Conservation (phyloP, 1,284 basidiomycete species). For the Lentinula novae-zelandiae region DNA sequence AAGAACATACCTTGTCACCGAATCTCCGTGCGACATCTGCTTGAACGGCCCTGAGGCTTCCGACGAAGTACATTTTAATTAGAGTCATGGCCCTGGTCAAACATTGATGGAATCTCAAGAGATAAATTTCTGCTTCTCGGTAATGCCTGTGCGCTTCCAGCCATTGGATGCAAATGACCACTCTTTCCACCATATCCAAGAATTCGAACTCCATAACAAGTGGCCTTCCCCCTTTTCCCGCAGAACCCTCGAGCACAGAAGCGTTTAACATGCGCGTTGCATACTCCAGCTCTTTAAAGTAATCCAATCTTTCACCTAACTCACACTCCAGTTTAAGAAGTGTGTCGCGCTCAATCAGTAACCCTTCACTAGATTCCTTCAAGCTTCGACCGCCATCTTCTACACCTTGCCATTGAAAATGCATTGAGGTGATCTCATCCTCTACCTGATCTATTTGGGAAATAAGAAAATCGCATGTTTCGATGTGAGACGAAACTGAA, state of each 20-base stretch:
- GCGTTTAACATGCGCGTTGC: constrained; percentile 90
- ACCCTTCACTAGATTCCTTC: constrained; percentile 85
- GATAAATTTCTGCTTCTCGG: constrained; percentile 86
- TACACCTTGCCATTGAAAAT: constrained; percentile 78
- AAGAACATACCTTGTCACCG: constrained; percentile 57
- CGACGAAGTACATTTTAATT: constrained; percentile 92
- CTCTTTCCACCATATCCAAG: constrained; percentile 88
- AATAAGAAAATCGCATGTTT: constrained; percentile 70
- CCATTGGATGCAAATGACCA: constrained; percentile 90
- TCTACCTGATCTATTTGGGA: constrained; percentile 71
- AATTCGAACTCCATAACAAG: constrained; percentile 88
- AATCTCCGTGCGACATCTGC: constrained; percentile 72
- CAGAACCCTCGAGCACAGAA: constrained; percentile 40
- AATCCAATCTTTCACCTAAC: constrained; percentile 75
- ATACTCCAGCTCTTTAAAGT: constrained; percentile 88
- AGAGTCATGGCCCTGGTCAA: constrained; percentile 94
- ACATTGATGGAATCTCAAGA: constrained; percentile 92
- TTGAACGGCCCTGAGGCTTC: constrained; percentile 71
- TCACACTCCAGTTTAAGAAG: constrained; percentile 76
- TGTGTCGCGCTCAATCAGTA: constrained; percentile 85
- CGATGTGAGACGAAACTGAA: constrained; percentile 68
- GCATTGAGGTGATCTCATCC: constrained; percentile 73
- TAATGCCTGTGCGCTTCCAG: constrained; percentile 82
- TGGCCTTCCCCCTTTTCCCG: constrained; percentile 37
- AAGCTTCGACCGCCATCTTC: constrained; percentile 85